These are phyloP conservation scores for Pythium brachiatum DNA, from an alignment of 352 stramenopile species.

Conservation along the genomic window DNA sequence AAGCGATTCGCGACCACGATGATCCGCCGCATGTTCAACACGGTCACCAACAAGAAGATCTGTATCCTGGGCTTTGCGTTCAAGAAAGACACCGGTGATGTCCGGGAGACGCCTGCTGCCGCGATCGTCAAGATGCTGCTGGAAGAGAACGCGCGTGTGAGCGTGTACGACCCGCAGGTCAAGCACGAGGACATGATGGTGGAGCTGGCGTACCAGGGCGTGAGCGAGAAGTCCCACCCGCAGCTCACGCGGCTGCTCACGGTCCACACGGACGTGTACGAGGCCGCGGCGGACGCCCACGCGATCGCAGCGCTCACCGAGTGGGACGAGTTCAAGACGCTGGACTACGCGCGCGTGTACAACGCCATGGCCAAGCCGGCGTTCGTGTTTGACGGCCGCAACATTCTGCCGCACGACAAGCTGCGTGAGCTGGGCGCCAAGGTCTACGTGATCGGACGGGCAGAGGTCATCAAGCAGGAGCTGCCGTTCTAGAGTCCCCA, in stretches of 20 bases:
- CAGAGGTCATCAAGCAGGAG: constrained; percentile 62
- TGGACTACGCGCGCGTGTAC: constrained; percentile 97
- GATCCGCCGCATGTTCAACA: constrained; percentile 99
- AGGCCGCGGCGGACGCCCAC: constrained; percentile 91
- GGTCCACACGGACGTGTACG: constrained; percentile 86
- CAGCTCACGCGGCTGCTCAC: constrained; percentile 79
- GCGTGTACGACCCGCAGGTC: constrained; percentile 98
- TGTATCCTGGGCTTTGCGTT: constrained; percentile 99
- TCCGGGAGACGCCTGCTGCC: constrained; percentile 96
- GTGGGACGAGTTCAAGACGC: constrained; percentile 98
- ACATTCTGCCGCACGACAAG: constrained; percentile 94
- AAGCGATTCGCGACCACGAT: constrained; percentile 98
- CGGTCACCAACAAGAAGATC: constrained; percentile 99
- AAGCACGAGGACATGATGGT: constrained; percentile 94
- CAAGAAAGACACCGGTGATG: constrained; percentile 99
- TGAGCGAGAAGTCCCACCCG: constrained; percentile 91
- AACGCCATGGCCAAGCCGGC: constrained; percentile 97
- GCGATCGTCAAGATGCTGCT: constrained; percentile 97
- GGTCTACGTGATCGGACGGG: constrained; percentile 95
- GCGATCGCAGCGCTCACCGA: constrained; percentile 96
- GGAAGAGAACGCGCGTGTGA: constrained; percentile 94
- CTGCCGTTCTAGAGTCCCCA: constrained; percentile 53
- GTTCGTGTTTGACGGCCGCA: constrained; percentile 99
- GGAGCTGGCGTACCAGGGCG: constrained; percentile 83
- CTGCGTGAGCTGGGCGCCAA: constrained; percentile 97